Conservation (phyloP, 1,284 basidiomycete species). For the Tilletia caries region DNA sequence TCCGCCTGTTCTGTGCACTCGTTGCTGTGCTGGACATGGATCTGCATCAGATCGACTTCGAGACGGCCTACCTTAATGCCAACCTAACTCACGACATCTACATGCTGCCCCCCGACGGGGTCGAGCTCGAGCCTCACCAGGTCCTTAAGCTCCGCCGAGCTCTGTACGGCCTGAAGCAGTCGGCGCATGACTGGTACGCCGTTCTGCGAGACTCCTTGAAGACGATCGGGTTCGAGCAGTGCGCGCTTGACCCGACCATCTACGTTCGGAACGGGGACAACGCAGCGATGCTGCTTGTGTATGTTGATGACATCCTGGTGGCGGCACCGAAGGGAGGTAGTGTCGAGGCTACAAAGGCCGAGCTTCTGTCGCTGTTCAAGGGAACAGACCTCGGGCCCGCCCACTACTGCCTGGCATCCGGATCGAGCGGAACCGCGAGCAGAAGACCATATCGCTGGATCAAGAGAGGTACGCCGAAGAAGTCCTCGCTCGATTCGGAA, state of each 20-base stretch:
- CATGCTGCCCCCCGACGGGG: constrained; percentile 51
- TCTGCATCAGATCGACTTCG: constrained; percentile 56
- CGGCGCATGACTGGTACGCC: not conserved
- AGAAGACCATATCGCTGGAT: not conserved
- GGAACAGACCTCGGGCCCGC: not conserved
- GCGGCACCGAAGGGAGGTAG: not conserved
- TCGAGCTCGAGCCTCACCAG: not conserved
- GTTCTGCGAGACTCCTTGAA: not conserved
- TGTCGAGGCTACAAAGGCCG: not conserved
- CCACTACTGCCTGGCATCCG: not conserved
- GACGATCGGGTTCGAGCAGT: not conserved
- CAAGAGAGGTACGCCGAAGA: not conserved
- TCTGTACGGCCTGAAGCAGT: not conserved
- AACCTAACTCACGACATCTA: constrained; percentile 56
- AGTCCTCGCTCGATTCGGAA: not conserved
- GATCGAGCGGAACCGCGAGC: not conserved
- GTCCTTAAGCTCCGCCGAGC: not conserved
- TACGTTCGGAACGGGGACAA: too few relatives aligned
- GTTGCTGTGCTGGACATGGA: constrained; percentile 52
- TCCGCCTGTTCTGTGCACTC: constrained; percentile 54
- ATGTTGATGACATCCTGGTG: not conserved
- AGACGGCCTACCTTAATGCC: constrained; percentile 51
- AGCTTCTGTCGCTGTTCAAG: not conserved
- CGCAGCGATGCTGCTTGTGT: not conserved
- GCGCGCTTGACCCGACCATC: not conserved